These are phyloP conservation scores for Xylaria bambusicola DNA, from an alignment of 495 filamentous ascomycete genomes.

Conservation along the genomic window DNA sequence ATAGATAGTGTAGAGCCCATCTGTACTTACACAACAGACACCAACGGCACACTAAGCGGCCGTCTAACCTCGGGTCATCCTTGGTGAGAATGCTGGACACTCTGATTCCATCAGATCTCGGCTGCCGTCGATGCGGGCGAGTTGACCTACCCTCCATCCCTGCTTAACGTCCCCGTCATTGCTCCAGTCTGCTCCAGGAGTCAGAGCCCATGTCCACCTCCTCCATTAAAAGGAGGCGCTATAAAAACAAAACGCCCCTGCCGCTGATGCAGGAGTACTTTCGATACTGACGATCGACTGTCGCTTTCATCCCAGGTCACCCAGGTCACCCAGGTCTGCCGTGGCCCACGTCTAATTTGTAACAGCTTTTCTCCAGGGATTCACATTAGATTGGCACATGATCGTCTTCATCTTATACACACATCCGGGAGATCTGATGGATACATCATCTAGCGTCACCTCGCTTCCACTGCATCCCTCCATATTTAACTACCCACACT, in stretches of 20 bases:
- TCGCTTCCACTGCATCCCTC: slow-evolving; percentile 43
- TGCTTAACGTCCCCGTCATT: slow-evolving; percentile 16
- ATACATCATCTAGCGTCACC: slow-evolving; percentile 43
- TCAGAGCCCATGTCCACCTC: slow-evolving; percentile 13
- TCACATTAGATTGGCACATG: slow-evolving; percentile 48
- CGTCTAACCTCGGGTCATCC: slow-evolving; percentile 16
- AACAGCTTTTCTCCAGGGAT: slow-evolving; percentile 52
- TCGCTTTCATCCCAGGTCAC: slow-evolving; percentile 47
- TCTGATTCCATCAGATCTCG: slow-evolving; percentile 4
- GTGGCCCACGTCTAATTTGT: slow-evolving; percentile 55
- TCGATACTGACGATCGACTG: slow-evolving; percentile 49
- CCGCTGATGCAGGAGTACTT: slow-evolving; percentile 44
- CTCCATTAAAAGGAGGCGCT: slow-evolving; percentile 49
- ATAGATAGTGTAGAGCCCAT: no score
- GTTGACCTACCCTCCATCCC: slow-evolving; percentile 13
- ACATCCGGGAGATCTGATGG: slow-evolving; percentile 53
- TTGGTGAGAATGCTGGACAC: background rate
- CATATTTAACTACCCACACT: slow-evolving; percentile 52
- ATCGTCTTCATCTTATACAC: slow-evolving; percentile 45
- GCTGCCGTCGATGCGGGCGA: slow-evolving; percentile 15
- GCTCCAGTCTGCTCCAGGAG: slow-evolving; percentile 19
- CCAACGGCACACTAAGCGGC: background rate
- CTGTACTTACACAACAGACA: no score
- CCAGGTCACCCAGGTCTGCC: no score
- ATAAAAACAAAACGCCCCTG: slow-evolving; percentile 37